Evolutionary conservation across 257 asterid genomes (phyloP).

Genomic region (Solanum lycopersicoides): DNA sequence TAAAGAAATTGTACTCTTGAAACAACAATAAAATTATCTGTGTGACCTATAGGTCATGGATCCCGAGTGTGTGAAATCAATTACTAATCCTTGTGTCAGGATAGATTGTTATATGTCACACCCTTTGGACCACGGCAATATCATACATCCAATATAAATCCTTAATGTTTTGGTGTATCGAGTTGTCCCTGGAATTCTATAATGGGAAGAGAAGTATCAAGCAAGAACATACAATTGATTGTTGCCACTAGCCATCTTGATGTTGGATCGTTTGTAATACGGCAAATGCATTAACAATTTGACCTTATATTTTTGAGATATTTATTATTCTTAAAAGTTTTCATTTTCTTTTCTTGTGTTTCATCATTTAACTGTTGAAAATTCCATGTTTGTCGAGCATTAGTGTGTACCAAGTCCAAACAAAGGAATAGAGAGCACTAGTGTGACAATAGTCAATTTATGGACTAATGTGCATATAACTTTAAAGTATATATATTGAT

Average conservation of each 20-base stretch:
- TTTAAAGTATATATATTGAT: background rate
- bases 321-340: background rate
- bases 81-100: background rate
- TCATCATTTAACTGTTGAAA: background rate
- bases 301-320: background rate
- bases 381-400: background rate
- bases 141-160: background rate
- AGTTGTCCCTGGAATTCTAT: background rate
- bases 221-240: background rate
- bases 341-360: background rate
- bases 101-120: background rate
- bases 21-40: background rate
- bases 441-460: background rate
- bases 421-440: background rate
- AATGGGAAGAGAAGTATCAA: background rate
- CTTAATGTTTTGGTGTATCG: accelerated
- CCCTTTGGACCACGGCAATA: accelerated
- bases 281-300: background rate
- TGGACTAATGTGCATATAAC: background rate
- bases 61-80: background rate
- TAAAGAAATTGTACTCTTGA: background rate
- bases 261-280: background rate
- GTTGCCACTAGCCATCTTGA: background rate
- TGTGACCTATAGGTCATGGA: background rate
- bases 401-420: background rate